A percentile compares a stretch with the other conserved stretches of the same genome.
Evolutionary conservation across 805 yeast genomes (phyloP).

Genomic region (Priceomyces melissophilus): DNA sequence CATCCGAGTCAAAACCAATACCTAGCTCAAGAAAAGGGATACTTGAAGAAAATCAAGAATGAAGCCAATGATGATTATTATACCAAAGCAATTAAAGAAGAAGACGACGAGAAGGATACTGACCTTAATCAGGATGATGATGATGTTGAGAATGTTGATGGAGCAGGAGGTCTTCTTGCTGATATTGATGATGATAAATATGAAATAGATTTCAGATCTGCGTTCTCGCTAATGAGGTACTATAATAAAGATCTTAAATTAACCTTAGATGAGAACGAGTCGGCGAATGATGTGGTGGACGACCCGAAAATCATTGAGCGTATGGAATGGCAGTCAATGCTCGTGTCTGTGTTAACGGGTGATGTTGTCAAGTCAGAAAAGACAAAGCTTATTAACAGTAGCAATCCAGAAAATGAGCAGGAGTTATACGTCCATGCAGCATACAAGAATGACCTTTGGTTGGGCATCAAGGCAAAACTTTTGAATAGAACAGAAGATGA

Average conservation of each 20-base stretch:
- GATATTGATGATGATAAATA: conserved; percentile 43
- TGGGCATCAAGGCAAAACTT: conserved; percentile 79
- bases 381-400: conserved; percentile 60
- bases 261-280: conserved; percentile 30
- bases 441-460: conserved; percentile 76
- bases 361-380: conserved; percentile 92
- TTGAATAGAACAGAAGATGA: conserved; percentile 78
- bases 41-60: conserved; percentile 59
- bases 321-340: conserved; percentile 94
- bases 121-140: conserved; percentile 22
- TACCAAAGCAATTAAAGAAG: conserved; percentile 58
- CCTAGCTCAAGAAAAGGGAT: conserved; percentile 63
- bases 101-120: conserved; percentile 21
- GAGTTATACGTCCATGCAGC: conserved; percentile 52
- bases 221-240: conserved; percentile 32
- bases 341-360: conserved; percentile 85
- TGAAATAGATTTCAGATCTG: conserved; percentile 46
- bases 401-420: conserved; percentile 31
- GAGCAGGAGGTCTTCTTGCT: conserved; percentile 29
- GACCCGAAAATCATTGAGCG: conserved; percentile 64
- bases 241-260: conserved; percentile 31
- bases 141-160: conserved; percentile 17
- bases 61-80: conserved; percentile 67
- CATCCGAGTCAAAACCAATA: conserved; percentile 29
- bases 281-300: conserved; percentile 36